Conservation (phyloP, 2,329 filamentous ascomycete genomes). For the Ophiostoma australiae region DNA sequence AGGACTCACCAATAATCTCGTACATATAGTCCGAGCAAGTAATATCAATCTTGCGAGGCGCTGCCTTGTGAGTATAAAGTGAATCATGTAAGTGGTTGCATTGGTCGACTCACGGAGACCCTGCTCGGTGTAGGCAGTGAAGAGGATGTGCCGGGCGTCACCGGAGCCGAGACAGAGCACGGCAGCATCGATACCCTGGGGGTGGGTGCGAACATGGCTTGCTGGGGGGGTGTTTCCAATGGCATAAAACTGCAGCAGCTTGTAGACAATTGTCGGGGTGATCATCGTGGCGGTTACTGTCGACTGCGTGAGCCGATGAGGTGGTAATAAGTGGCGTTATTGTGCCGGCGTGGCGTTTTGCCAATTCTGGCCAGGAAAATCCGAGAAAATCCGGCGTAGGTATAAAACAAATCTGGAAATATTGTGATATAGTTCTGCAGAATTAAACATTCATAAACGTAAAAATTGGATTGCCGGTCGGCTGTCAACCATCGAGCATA, state of each 20-base stretch:
- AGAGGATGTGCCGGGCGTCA: constrained; percentile 54
- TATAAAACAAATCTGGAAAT: background rate
- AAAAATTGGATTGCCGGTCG: background rate
- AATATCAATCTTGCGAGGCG: background rate
- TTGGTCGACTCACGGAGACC: constrained; percentile 30
- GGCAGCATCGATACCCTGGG: constrained; percentile 45
- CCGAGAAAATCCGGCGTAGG: background rate
- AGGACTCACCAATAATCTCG: background rate
- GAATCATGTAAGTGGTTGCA: background rate
- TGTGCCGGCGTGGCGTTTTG: background rate
- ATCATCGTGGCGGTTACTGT: constrained; percentile 6
- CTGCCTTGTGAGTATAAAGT: background rate
- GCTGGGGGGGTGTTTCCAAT: constrained; percentile 53
- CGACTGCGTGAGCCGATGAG: background rate
- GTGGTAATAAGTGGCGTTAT: background rate
- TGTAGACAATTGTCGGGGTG: constrained; percentile 20
- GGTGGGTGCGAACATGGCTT: constrained; percentile 44
- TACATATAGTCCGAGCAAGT: background rate
- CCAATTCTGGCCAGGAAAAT: background rate
- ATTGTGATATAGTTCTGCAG: background rate
- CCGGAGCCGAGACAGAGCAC: constrained; percentile 53
- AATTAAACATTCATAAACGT: background rate
- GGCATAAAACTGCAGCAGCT: constrained; percentile 40
- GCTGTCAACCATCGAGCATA: background rate
- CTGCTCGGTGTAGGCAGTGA: constrained; percentile 44